Evolutionary conservation across 768 basidiomycete genomes (phyloP).

Genomic region (Rhodotorula kratochvilovae): DNA sequence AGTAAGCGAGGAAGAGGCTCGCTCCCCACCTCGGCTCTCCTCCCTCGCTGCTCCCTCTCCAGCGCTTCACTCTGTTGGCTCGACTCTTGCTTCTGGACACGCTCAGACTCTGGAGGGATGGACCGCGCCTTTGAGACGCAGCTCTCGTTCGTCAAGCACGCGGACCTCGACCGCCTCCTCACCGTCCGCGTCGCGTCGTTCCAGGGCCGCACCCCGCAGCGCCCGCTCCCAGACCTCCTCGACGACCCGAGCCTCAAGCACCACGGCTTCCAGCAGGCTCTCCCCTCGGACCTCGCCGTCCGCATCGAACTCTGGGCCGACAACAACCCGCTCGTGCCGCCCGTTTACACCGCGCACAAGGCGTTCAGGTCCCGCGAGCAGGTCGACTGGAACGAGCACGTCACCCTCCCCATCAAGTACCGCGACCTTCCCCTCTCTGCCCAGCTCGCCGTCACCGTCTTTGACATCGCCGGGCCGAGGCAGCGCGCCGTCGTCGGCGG

Average conservation of each 20-base stretch:
- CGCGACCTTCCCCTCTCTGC: slow-evolving; percentile 85
- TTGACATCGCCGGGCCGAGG: slow-evolving; percentile 73
- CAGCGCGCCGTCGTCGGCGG: slow-evolving; percentile 63
- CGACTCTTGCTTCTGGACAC: neutral
- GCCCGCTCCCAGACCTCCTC: slow-evolving; percentile 70
- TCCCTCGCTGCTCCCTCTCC: neutral
- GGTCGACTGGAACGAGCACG: slow-evolving; percentile 83
- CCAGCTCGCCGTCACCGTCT: slow-evolving; percentile 88
- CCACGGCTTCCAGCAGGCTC: slow-evolving; percentile 70
- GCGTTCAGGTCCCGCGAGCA: slow-evolving; percentile 73
- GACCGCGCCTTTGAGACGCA: slow-evolving; percentile 14
- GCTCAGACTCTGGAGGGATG: neutral
- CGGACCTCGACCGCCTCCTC: slow-evolving; percentile 31
- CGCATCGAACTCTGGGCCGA: slow-evolving; percentile 87
- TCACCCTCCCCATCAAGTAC: slow-evolving; percentile 84
- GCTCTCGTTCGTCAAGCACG: slow-evolving; percentile 30
- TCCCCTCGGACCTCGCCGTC: slow-evolving; percentile 86
- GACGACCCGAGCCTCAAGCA: slow-evolving; percentile 77
- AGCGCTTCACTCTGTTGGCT: neutral
- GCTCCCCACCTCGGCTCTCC: neutral
- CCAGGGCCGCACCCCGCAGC: slow-evolving; percentile 70
- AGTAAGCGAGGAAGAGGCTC: neutral
- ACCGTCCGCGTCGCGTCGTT: slow-evolving; percentile 51
- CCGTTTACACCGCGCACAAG: slow-evolving; percentile 87
- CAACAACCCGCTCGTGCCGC: slow-evolving; percentile 86